Conservation (phyloP, 768 basidiomycete genomes). For the Russula lepida region DNA sequence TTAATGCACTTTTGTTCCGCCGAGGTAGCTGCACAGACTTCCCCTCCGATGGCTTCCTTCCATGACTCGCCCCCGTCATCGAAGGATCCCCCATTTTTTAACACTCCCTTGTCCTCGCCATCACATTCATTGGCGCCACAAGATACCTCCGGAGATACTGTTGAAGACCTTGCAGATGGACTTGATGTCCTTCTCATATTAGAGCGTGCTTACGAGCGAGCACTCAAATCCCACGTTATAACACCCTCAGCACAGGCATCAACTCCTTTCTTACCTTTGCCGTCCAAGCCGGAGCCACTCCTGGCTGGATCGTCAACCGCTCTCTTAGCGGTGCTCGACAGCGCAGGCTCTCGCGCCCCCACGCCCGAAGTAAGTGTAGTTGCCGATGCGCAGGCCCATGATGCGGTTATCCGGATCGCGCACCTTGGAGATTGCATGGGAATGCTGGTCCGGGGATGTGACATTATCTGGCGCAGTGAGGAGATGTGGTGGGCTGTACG, state of each 20-base stretch:
- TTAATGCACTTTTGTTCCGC: constrained; percentile 81
- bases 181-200: constrained; percentile 61
- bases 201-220: constrained; percentile 60
- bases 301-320: constrained; percentile 60
- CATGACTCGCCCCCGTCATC: constrained; percentile 4
- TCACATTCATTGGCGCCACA: too few relatives aligned
- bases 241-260: constrained; percentile 19
- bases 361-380: constrained; percentile 33
- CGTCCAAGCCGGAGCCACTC: constrained; percentile 31
- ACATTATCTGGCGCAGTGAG: constrained; percentile 76
- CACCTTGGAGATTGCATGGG: constrained; percentile 86
- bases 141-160: constrained; percentile 34
- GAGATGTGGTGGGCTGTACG: constrained; percentile 89
- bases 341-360: constrained; percentile 14
- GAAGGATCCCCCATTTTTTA: background rate
- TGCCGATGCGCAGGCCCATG: constrained; percentile 29
- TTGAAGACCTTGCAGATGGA: constrained; percentile 64
- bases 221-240: constrained; percentile 52
- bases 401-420: constrained; percentile 69
- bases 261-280: constrained; percentile 14
- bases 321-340: constrained; percentile 53
- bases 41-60: constrained; percentile 16
- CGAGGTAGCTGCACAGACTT: constrained; percentile 36
- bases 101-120: constrained; percentile 1
- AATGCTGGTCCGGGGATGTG: constrained; percentile 71